Evolutionary conservation across 2,329 filamentous ascomycete species (phyloP).

Genomic region (Fusarium sp.): DNA sequence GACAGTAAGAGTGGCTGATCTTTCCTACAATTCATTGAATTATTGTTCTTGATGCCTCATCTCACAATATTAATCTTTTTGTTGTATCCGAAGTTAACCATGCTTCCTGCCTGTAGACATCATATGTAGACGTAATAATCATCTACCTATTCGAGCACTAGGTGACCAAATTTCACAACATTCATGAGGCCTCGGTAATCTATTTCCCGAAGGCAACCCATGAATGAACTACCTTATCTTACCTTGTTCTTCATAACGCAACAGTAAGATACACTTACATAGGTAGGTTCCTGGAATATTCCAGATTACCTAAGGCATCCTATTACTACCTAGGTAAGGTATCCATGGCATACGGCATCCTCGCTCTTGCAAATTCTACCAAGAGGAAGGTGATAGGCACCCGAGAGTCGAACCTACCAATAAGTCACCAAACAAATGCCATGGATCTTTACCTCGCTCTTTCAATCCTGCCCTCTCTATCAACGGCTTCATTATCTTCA

Average conservation of each 20-base stretch:
- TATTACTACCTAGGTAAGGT: too few species aligned
- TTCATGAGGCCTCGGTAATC: too few species aligned
- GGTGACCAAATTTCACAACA: too few species aligned
- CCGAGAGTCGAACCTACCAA: background rate
- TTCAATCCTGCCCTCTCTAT: background rate
- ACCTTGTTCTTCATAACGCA: too few species aligned
- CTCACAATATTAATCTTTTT: background rate
- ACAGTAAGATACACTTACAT: too few species aligned
- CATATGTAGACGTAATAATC: background rate
- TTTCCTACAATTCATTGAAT: background rate
- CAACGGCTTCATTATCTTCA: background rate
- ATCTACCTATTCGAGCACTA: background rate
- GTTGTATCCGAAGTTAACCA: background rate
- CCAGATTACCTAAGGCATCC: background rate
- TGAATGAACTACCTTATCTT: too few species aligned
- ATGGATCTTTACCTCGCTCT: background rate
- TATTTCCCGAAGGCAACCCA: too few species aligned
- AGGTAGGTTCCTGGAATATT: background rate
- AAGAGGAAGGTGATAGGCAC: background rate
- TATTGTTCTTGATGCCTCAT: background rate
- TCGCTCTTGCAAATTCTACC: too few species aligned
- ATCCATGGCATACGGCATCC: too few species aligned
- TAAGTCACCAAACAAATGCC: background rate
- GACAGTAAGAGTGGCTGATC: background rate
- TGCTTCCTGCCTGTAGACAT: background rate